Evolutionary conservation across 1,139 yeast species (phyloP), one percentile per base, ranked within the genome.

Genomic region (Meyerozyma sp.): DNA sequence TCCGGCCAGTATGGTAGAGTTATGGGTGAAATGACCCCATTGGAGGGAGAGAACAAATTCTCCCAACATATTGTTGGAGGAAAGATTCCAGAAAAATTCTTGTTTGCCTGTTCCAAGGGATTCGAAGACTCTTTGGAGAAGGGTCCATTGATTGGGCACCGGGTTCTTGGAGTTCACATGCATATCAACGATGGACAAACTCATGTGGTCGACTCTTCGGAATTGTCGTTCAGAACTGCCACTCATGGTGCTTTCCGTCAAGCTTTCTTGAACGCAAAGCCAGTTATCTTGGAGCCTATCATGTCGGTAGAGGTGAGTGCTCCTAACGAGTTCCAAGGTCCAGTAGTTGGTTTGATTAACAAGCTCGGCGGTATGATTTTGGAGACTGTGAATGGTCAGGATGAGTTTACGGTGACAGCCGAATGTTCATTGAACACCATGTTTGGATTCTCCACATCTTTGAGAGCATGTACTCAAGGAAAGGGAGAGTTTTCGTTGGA

Each of bases 1-100:
- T 95, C 98, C 53, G 99, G 99, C 71, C 99, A 93, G 73, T 93
- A 83, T 63, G 98, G 96, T 68, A 84, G 94, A 72, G 97, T 93
- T 56, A 87, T 91, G 67, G 99, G 99, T 61, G 80, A 75, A 45
- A 68, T 94, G 68, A 68, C 75, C 11, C 84, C 93, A 40, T 62
- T 79, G 40, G 84, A 77, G 44, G 82, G 82, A 43, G 78, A 75
- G 44, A 91, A 90, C 65, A 73, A 73, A 51, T 93, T 93, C 66
- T 79, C 83, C 59, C 87, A 95, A 43, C 88, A 84, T 52, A 83
- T 93, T 63, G 94, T 93, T 52, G 98, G 98, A 56, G 99, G 99
- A 60, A 88, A 88, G 73, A 91, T 93, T 63, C 85, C 96, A 46
- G 98, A 93, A 61, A 93, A 94, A 70, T 93, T 82, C 75, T 75